A percentile compares a stretch with the other conserved stretches of the same genome.
Evolutionary conservation across 2,329 filamentous ascomycete species (phyloP).

Genomic region (Diaporthe citri): DNA sequence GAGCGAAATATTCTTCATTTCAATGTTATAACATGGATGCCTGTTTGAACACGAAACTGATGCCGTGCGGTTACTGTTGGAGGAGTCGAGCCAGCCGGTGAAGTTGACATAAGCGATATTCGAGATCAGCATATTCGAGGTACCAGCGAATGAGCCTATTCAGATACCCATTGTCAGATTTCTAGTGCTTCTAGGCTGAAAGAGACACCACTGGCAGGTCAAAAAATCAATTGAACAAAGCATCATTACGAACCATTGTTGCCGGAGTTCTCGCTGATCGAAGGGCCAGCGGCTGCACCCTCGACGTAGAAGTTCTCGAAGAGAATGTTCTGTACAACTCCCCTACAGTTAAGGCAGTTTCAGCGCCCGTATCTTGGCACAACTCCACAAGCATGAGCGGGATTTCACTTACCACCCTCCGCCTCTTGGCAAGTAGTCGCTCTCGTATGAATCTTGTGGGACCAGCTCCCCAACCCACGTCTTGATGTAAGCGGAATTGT

Average conservation of each 20-base stretch:
- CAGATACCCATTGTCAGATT: not conserved
- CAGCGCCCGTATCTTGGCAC: not conserved
- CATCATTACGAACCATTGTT: conserved; percentile 52
- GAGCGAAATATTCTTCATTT: conserved; percentile 48
- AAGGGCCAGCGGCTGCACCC: conserved; percentile 57
- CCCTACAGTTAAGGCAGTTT: conserved; percentile 51
- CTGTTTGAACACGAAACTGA: conserved; percentile 60
- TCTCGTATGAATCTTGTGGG: conserved; percentile 62
- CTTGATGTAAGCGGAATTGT: conserved; percentile 66
- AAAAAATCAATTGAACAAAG: not conserved
- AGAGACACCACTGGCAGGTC: too few species aligned
- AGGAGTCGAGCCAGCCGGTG: conserved; percentile 56
- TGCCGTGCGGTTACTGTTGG: conserved; percentile 51
- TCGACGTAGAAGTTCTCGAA: conserved; percentile 64
- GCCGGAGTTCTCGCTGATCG: conserved; percentile 62
- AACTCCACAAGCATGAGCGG: too few species aligned
- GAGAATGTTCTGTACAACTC: conserved; percentile 62
- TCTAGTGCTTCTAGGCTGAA: not conserved
- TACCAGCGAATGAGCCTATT: conserved; percentile 53
- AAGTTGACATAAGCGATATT: conserved; percentile 65
- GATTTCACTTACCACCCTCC: conserved; percentile 54
- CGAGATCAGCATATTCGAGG: conserved; percentile 62
- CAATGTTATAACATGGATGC: conserved; percentile 65
- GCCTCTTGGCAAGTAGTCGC: conserved; percentile 60
- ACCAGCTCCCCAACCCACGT: conserved; percentile 66